Conservation (phyloP, 2,329 filamentous ascomycete species). For the Colletotrichum acutatum region DNA sequence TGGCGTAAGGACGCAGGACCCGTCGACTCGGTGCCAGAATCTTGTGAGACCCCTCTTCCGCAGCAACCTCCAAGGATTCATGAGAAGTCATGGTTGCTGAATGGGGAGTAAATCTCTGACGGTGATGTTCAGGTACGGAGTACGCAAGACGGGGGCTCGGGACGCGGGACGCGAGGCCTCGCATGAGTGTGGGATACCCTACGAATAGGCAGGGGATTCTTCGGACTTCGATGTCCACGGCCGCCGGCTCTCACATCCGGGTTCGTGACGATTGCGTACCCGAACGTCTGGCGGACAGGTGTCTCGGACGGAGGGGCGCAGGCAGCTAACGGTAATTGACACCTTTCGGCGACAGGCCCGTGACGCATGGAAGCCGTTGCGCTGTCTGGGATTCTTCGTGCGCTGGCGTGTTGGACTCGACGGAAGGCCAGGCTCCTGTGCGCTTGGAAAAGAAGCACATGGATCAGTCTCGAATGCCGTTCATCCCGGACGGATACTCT, state of each 20-base stretch:
- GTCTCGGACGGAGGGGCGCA: conserved; percentile 8
- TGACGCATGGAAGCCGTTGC: neutral
- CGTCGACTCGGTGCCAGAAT: conserved; percentile 5
- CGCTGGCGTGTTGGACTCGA: neutral
- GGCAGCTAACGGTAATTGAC: neutral
- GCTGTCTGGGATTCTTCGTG: neutral
- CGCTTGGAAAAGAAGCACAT: neutral
- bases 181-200: neutral
- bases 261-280: conserved; percentile 4
- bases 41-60: conserved; percentile 1
- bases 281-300: neutral
- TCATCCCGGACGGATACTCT: neutral
- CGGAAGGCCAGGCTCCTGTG: neutral
- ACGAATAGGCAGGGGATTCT: neutral
- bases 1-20: neutral
- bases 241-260: neutral
- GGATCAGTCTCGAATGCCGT: neutral
- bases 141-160: neutral
- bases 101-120: neutral
- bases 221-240: neutral
- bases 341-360: neutral
- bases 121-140: neutral
- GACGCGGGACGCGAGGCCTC: conserved; percentile 4
- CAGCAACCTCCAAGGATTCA: neutral
- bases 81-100: neutral